These are phyloP conservation scores for California macrophylla DNA, from an alignment of 441 rosid species.

Conservation along the genomic window DNA sequence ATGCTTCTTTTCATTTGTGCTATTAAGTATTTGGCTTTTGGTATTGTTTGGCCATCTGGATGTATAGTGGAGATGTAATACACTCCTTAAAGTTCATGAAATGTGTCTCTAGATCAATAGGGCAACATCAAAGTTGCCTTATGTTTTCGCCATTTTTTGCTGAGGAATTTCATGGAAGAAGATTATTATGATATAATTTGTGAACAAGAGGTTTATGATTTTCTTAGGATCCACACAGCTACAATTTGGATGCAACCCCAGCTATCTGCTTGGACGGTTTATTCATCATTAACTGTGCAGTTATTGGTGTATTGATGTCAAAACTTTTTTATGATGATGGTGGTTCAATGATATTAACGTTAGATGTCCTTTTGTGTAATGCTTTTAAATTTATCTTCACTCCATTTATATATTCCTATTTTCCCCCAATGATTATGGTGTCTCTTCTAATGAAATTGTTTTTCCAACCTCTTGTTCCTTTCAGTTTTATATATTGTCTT, in stretches of 20 bases:
- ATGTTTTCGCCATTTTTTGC: background rate
- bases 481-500: background rate
- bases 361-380: background rate
- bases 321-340: background rate
- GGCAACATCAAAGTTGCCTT: background rate
- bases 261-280: conserved; percentile 4
- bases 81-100: background rate
- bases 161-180: background rate
- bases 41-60: background rate
- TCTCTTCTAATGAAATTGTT: background rate
- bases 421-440: background rate
- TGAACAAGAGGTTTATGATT: background rate
- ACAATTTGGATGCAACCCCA: background rate
- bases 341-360: background rate
- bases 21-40: background rate
- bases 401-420: background rate
- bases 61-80: background rate
- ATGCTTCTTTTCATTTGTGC: background rate
- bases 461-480: background rate
- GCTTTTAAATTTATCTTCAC: background rate
- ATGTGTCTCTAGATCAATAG: background rate
- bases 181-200: background rate
- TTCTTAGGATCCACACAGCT: background rate
- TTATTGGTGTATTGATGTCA: background rate
- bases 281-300: conserved; percentile 2